Base-by-base conservation (phyloP, 345 rosid genomes). In the Eucalyptus paniculata region DNA sequence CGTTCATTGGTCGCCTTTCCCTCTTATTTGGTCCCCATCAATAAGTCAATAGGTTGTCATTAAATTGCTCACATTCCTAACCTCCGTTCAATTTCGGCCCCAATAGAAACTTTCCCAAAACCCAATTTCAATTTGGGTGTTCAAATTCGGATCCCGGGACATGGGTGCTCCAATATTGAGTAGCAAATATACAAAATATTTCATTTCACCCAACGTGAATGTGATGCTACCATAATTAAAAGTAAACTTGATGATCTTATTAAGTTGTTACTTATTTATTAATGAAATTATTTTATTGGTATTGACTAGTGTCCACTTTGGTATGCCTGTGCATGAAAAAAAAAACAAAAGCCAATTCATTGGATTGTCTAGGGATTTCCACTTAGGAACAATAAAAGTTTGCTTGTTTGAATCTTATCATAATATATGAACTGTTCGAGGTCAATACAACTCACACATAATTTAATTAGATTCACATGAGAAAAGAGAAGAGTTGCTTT, bases 401-500 rank as follows among this genome's bases (percentile, higher is more conserved):
- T 0, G 0, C 1, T 56, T 56, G 30, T 10, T 56, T 24, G 3
- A 56, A 56, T 56, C 30, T 0, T 24, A 56, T 56, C 30, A 24
- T 19, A 1, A 56, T 3, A 0, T 24, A 0, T 26, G 13, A 56
- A 1, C 3, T 10, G 0, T 56, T 56, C 0, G 6, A 56, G 14
- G 62, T 56, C 62, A 56, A 56, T 24, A 1, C 14, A 56, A 24
- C 2, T 56, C 30, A 26, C 14, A 56, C 1, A 19, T 56, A 56
- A 56, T 56, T 56, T 56, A 56, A 56, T 10, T 0, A 11, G 0
- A 56, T 56, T 24, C 62, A 24, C 7, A 16, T 16, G 19, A 16
- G 3, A 0, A 24, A 56, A 56, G 30, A 56, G 3, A 56, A 56
- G 30, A 56, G 30, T 0, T 56, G 6, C 62, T 3, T 53, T 53